Conservation (phyloP, 202 grass and related monocot species). For the Setaria viridis region DNA sequence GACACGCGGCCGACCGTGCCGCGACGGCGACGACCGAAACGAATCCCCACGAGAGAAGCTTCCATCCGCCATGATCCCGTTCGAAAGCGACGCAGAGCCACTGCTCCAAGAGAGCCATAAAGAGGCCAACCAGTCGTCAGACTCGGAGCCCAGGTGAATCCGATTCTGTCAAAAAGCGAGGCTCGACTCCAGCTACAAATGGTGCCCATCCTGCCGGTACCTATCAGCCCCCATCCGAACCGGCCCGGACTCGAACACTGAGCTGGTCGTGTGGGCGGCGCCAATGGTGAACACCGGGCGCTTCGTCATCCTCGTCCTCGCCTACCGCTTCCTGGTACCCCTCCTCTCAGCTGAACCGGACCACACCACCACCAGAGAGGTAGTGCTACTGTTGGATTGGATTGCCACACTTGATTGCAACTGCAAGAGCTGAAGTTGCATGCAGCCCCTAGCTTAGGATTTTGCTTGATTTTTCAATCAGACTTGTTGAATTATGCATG, state of each 20-base stretch:
- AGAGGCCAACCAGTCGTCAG: neutral
- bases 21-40: constrained; percentile 5
- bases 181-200: constrained; percentile 67
- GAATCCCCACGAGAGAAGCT: constrained; percentile 49
- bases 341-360: constrained; percentile 52
- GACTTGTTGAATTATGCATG: neutral
- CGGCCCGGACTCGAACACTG: neutral
- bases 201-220: constrained; percentile 16
- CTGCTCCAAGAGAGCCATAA: constrained; percentile 3
- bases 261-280: neutral
- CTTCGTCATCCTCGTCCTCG: constrained; percentile 68
- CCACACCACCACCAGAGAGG: constrained; percentile 48
- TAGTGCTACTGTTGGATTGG: constrained; percentile 36
- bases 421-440: neutral
- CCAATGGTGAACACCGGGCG: constrained; percentile 69
- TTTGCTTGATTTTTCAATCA: neutral
- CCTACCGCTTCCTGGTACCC: constrained; percentile 61
- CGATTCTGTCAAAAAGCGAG: constrained; percentile 64
- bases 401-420: neutral
- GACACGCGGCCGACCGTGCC: constrained; percentile 23
- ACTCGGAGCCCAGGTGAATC: constrained; percentile 64
- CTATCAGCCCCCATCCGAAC: neutral
- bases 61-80: constrained; percentile 32
- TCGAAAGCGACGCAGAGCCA: constrained; percentile 35
- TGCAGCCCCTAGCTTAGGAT: neutral